These are phyloP conservation scores for Boeremia exigua DNA, from an alignment of 2,329 filamentous ascomycete species.

Conservation along the genomic window DNA sequence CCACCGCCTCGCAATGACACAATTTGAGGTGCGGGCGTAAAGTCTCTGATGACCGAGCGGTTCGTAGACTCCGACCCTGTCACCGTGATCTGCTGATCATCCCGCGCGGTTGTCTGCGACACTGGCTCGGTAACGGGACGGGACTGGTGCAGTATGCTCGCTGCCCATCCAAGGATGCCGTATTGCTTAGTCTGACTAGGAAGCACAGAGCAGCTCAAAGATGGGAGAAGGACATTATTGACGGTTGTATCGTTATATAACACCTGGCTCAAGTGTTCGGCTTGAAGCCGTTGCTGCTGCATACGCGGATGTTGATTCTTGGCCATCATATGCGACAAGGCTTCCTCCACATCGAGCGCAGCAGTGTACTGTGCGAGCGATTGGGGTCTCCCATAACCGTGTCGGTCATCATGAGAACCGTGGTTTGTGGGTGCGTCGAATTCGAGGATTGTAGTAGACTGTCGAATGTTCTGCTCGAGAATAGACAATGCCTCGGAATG, in stretches of 20 bases:
- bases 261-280: slow-evolving; percentile 34
- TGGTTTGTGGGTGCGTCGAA: background rate
- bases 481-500: slow-evolving; percentile 9
- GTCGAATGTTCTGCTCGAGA: slow-evolving; percentile 9
- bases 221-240: background rate
- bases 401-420: background rate
- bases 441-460: background rate
- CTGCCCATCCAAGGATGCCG: slow-evolving; percentile 14
- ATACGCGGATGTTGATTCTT: background rate
- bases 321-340: slow-evolving; percentile 5
- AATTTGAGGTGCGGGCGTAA: background rate
- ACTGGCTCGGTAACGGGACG: slow-evolving; percentile 18
- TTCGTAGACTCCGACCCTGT: background rate
- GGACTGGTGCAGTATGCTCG: slow-evolving; percentile 9
- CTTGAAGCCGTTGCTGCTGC: slow-evolving; percentile 30
- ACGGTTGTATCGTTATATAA: slow-evolving; percentile 25
- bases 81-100: background rate
- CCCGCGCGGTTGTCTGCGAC: background rate
- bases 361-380: background rate
- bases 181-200: slow-evolving; percentile 7
- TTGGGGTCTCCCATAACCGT: background rate
- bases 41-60: background rate
- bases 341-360: slow-evolving; percentile 6
- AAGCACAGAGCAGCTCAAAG: slow-evolving; percentile 7
- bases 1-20: slow-evolving; percentile 19